Evolutionary conservation across 768 basidiomycete genomes (phyloP).

Genomic region (Panellus pusillus): DNA sequence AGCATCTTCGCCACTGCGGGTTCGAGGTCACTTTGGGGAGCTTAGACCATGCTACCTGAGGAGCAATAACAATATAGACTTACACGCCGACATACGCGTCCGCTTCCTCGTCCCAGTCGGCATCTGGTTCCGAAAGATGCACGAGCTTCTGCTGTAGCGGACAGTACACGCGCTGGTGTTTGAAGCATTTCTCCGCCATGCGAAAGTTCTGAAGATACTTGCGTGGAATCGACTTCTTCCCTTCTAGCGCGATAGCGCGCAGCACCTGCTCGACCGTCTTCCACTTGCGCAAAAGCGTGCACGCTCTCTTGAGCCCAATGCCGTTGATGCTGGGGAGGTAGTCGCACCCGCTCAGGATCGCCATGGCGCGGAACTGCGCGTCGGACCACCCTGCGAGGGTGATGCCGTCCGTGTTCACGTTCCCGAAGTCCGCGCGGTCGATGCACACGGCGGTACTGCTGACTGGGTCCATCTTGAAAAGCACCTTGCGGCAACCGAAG

Average conservation of each 20-base stretch:
- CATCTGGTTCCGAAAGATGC: constrained; percentile 63
- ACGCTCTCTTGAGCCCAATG: constrained; percentile 93
- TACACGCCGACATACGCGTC: constrained; percentile 76
- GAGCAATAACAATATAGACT: constrained; percentile 22
- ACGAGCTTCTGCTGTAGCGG: constrained; percentile 66
- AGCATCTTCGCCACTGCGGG: constrained; percentile 62
- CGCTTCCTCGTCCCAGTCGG: constrained; percentile 56
- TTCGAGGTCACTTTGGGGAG: constrained; percentile 57
- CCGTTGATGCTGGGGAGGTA: constrained; percentile 90
- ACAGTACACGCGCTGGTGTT: constrained; percentile 91
- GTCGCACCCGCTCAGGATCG: constrained; percentile 90
- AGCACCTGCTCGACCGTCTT: constrained; percentile 85
- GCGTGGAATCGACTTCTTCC: constrained; percentile 77
- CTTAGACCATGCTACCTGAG: not conserved
- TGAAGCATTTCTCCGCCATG: constrained; percentile 88
- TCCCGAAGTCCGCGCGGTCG: constrained; percentile 66
- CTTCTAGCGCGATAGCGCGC: constrained; percentile 73
- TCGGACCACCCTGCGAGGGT: constrained; percentile 90
- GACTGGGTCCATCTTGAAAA: constrained; percentile 87
- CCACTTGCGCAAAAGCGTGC: constrained; percentile 76
- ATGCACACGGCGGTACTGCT: constrained; percentile 66
- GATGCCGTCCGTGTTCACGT: constrained; percentile 55
- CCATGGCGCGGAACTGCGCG: constrained; percentile 88
- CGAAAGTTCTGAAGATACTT: constrained; percentile 75
- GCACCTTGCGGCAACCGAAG: constrained; percentile 89